Conservation (phyloP, 1,284 basidiomycete genomes). For the Cryptococcus deneoformans region DNA sequence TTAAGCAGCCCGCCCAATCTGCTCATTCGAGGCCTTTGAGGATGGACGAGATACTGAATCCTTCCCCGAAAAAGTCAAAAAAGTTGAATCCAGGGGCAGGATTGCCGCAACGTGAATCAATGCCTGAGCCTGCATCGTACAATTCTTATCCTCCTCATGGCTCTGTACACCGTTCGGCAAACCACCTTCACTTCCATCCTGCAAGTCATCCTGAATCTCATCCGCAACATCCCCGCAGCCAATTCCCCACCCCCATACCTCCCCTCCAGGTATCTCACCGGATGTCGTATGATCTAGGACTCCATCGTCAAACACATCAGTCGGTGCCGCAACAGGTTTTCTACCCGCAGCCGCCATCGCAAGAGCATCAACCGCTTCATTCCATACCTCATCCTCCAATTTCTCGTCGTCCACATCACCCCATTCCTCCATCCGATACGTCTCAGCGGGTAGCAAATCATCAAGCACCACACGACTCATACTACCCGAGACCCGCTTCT, state of each 20-base stretch:
- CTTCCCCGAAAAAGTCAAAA: not conserved
- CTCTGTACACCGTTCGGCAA: too few species aligned
- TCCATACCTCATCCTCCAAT: not conserved
- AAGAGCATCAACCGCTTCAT: not conserved
- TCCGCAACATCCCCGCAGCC: too few species aligned
- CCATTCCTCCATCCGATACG: not conserved
- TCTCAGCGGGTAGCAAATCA: not conserved
- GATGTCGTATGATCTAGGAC: not conserved
- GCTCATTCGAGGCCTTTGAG: conserved; percentile 9
- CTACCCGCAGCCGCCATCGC: not conserved
- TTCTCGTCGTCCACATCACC: conserved; percentile 1
- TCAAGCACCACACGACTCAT: not conserved
- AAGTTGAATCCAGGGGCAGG: too few species aligned
- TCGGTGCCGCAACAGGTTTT: too few species aligned
- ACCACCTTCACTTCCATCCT: too few species aligned
- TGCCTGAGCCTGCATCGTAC: too few species aligned
- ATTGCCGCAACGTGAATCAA: too few species aligned
- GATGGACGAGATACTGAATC: conserved; percentile 21
- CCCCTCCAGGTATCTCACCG: not conserved
- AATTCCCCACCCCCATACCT: too few species aligned
- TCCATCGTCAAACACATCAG: too few species aligned
- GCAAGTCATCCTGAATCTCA: too few species aligned
- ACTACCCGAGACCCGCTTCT: not conserved
- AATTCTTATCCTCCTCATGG: too few species aligned
- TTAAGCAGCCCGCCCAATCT: not conserved